These are phyloP conservation scores for Pseudocercospora vitis DNA, from an alignment of 2,329 filamentous ascomycete species.

Conservation along the genomic window DNA sequence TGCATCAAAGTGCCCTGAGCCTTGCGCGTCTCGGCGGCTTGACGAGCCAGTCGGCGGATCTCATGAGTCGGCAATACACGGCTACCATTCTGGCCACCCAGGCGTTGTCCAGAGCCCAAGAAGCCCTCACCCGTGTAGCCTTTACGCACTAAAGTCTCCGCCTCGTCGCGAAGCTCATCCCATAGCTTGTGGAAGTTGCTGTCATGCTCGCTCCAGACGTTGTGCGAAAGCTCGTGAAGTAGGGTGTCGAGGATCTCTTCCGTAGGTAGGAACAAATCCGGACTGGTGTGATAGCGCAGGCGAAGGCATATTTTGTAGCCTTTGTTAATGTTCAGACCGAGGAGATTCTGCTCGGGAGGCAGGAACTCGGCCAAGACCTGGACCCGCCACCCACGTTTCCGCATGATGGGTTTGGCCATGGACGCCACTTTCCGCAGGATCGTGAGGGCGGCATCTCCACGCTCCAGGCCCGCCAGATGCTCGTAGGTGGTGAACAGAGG, in stretches of 20 bases:
- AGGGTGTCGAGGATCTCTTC: conserved; percentile 86
- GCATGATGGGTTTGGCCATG: conserved; percentile 92
- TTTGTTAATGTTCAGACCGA: conserved; percentile 76
- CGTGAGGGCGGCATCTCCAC: conserved; percentile 49
- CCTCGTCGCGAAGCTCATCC: conserved; percentile 85
- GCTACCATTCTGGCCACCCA: conserved; percentile 59
- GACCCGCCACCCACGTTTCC: conserved; percentile 78
- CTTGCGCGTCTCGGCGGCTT: conserved; percentile 65
- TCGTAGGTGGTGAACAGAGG: conserved; percentile 52
- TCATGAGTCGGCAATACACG: conserved; percentile 68
- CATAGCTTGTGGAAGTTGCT: conserved; percentile 79
- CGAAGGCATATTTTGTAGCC: conserved; percentile 81
- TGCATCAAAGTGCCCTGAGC: conserved; percentile 47
- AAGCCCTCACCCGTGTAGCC: conserved; percentile 93
- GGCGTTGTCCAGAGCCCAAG: conserved; percentile 68
- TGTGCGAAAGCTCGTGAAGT: conserved; percentile 92
- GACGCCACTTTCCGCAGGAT: conserved; percentile 79
- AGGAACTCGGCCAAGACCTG: conserved; percentile 80
- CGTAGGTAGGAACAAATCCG: conserved; percentile 73
- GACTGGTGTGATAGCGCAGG: conserved; percentile 73
- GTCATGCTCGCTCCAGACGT: conserved; percentile 79
- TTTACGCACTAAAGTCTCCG: conserved; percentile 71
- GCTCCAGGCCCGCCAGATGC: conserved; percentile 48
- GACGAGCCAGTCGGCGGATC: conserved; percentile 70
- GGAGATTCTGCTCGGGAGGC: conserved; percentile 68